Evolutionary conservation across 2,329 filamentous ascomycete genomes (phyloP).

Genomic region (Intubia oerlemansii): DNA sequence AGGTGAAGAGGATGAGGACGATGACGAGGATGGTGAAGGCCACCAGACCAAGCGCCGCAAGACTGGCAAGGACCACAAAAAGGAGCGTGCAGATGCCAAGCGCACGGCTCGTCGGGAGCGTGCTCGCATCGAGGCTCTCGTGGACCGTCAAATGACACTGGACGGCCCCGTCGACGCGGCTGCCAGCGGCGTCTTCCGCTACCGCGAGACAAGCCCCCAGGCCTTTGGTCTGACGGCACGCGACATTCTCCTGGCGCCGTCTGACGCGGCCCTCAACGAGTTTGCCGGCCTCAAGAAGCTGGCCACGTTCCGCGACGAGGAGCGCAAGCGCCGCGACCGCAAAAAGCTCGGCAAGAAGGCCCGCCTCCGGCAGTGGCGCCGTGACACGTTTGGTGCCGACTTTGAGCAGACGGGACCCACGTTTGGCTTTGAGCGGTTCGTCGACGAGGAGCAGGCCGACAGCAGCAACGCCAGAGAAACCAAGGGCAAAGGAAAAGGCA

Average conservation of each 20-base stretch:
- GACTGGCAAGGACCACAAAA: slow-evolving; percentile 37
- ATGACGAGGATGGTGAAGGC: slow-evolving; percentile 11
- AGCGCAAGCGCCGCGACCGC: slow-evolving; percentile 76
- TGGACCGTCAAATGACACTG: slow-evolving; percentile 63
- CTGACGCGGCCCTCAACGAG: slow-evolving; percentile 68
- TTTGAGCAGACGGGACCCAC: slow-evolving; percentile 34
- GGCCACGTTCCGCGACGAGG: slow-evolving; percentile 65
- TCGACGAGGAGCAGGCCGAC: slow-evolving; percentile 4
- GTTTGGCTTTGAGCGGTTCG: slow-evolving; percentile 27
- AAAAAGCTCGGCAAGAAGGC: slow-evolving; percentile 88
- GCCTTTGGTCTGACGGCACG: slow-evolving; percentile 74
- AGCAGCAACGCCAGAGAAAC: slow-evolving; percentile 10
- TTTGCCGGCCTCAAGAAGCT: slow-evolving; percentile 91
- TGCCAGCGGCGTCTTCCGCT: slow-evolving; percentile 41
- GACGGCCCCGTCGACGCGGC: slow-evolving; percentile 35
- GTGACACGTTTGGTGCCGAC: slow-evolving; percentile 38
- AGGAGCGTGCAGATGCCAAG: slow-evolving; percentile 35
- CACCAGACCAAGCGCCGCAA: slow-evolving; percentile 33
- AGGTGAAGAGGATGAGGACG: slow-evolving; percentile 17
- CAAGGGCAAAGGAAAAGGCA: slow-evolving; percentile 11
- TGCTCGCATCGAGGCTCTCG: slow-evolving; percentile 62
- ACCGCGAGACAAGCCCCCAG: slow-evolving; percentile 81
- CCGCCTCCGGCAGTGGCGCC: slow-evolving; percentile 66
- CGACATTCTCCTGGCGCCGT: slow-evolving; percentile 77
- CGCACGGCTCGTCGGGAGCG: slow-evolving; percentile 63